A percentile compares a stretch with the other conserved stretches of the same genome.
These are phyloP conservation scores for Yamadazyma endophytica DNA, from an alignment of 805 yeast genomes.

Conservation along the genomic window DNA sequence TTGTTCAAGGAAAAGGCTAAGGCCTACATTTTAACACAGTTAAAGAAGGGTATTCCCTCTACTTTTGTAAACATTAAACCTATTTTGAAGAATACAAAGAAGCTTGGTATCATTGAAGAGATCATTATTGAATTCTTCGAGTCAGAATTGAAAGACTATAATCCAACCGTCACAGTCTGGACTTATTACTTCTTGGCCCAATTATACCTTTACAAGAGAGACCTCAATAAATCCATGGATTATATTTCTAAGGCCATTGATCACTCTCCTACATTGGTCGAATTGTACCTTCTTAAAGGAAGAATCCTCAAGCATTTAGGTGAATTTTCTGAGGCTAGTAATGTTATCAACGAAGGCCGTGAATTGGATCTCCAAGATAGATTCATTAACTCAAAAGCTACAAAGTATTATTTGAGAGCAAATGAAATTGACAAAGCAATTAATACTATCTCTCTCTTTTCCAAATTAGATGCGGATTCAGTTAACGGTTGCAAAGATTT, in stretches of 20 bases:
- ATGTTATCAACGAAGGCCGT: constrained; percentile 66
- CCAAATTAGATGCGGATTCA: constrained; percentile 70
- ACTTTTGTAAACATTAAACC: constrained; percentile 84
- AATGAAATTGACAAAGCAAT: constrained; percentile 71
- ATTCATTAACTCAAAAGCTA: constrained; percentile 83
- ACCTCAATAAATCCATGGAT: constrained; percentile 51
- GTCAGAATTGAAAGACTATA: constrained; percentile 19
- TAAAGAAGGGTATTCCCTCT: constrained; percentile 84
- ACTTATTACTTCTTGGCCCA: constrained; percentile 73
- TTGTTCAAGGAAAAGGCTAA: constrained; percentile 45
- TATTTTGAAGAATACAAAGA: constrained; percentile 49
- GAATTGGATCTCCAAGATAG: constrained; percentile 82
- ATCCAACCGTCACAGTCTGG: constrained; percentile 60
- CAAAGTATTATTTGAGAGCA: constrained; percentile 78
- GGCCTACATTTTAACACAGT: constrained; percentile 55
- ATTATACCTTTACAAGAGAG: constrained; percentile 58
- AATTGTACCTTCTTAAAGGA: constrained; percentile 75
- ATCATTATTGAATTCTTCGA: constrained; percentile 49
- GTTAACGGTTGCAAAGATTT: constrained; percentile 84
- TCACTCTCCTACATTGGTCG: constrained; percentile 83
- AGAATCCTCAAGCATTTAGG: constrained; percentile 72
- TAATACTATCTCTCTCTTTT: constrained; percentile 70
- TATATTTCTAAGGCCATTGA: constrained; percentile 59
- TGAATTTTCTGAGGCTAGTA: constrained; percentile 58
- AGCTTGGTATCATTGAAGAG: constrained; percentile 43